Evolutionary conservation across 768 basidiomycete genomes (phyloP).

Genomic region (Suillus discolor): DNA sequence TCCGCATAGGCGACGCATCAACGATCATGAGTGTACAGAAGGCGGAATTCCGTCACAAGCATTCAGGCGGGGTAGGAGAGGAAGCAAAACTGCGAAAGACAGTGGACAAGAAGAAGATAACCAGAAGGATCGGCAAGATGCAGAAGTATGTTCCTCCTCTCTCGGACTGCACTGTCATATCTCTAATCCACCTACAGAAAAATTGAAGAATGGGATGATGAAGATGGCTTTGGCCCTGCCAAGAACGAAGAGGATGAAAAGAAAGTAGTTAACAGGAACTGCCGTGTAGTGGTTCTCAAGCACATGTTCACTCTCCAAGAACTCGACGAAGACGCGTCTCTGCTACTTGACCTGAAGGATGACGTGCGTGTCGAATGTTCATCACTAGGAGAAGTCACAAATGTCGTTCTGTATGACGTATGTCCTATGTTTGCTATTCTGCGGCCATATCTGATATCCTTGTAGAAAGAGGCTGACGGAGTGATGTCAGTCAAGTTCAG

Average conservation of each 20-base stretch:
- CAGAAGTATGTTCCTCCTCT: constrained; percentile 58
- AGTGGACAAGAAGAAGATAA: constrained; percentile 76
- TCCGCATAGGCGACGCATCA: constrained; percentile 77
- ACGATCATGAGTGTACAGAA: constrained; percentile 74
- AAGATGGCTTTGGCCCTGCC: constrained; percentile 85
- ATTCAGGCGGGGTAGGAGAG: constrained; percentile 40
- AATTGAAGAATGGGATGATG: constrained; percentile 91
- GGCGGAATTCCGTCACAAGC: constrained; percentile 80
- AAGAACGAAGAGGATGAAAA: constrained; percentile 56
- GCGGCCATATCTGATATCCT: constrained; percentile 3
- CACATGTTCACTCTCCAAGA: constrained; percentile 92
- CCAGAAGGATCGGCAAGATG: constrained; percentile 81
- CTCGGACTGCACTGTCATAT: not conserved
- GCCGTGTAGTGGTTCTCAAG: constrained; percentile 89
- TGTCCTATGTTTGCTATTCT: constrained; percentile 29
- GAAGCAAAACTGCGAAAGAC: constrained; percentile 57
- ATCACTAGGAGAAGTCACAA: constrained; percentile 90
- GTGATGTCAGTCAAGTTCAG: constrained; percentile 97
- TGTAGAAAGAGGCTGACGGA: constrained; percentile 88
- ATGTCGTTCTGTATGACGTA: constrained; percentile 94
- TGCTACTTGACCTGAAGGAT: constrained; percentile 92
- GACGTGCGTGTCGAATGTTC: constrained; percentile 95
- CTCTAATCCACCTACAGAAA: constrained; percentile 55
- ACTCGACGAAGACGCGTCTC: constrained; percentile 79
- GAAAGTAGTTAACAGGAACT: constrained; percentile 51